Conservation (phyloP, 129 eudicot genomes). For the Helianthus annuus region DNA sequence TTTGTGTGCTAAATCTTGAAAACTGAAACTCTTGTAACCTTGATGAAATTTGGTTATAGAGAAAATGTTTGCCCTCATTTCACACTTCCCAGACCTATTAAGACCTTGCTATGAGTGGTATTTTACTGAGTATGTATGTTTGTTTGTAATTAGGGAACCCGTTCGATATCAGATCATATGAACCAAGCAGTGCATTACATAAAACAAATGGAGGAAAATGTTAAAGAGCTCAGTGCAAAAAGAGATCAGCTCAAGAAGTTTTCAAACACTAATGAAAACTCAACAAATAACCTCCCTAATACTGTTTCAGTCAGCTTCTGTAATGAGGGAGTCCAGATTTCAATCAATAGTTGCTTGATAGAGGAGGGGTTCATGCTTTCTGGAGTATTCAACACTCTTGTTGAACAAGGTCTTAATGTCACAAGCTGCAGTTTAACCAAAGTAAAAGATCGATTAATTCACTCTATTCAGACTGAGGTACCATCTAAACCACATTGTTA, state of each 20-base stretch:
- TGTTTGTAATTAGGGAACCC: slow-evolving; percentile 56
- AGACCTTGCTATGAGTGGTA: too few species aligned
- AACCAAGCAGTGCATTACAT: slow-evolving; percentile 58
- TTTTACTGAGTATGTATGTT: not conserved
- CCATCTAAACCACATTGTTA: not conserved
- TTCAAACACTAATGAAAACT: not conserved
- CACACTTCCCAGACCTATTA: too few species aligned
- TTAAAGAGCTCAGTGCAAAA: slow-evolving; percentile 33
- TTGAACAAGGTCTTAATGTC: slow-evolving; percentile 38
- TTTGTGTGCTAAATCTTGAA: not conserved
- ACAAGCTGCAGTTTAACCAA: slow-evolving; percentile 36
- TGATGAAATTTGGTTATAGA: not conserved
- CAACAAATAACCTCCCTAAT: slow-evolving; percentile 12
- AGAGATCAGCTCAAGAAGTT: slow-evolving; percentile 42
- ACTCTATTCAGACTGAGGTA: slow-evolving; percentile 38
- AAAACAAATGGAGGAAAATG: slow-evolving; percentile 42
- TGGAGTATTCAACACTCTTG: slow-evolving; percentile 30
- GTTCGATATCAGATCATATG: slow-evolving; percentile 69
- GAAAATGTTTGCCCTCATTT: too few species aligned
- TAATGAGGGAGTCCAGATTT: slow-evolving; percentile 46
- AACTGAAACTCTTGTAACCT: not conserved
- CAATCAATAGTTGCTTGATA: slow-evolving; percentile 36
- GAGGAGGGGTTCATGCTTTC: slow-evolving; percentile 47
- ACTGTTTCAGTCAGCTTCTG: slow-evolving; percentile 40
- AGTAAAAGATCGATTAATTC: slow-evolving; percentile 33